Percentiles rank a stretch among this genome's conserved stretches.
Evolutionary conservation across 75 land plant genomes (phyloP).

Genomic region (Sequoia sempervirens): DNA sequence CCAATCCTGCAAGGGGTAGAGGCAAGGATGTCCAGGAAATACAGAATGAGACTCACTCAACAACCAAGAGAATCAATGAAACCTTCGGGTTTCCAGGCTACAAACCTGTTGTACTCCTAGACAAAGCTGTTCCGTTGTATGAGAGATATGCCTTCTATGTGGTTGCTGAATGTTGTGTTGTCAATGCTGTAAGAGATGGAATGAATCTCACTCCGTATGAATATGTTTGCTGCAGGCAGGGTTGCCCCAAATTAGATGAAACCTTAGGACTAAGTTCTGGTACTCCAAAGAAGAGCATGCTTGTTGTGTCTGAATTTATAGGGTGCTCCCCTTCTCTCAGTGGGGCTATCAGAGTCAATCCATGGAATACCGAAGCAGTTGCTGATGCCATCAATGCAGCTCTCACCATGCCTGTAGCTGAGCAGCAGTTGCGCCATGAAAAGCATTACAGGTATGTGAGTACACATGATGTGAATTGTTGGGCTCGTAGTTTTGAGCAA

Average conservation of each 20-base stretch:
- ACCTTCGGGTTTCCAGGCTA: constrained; percentile 57
- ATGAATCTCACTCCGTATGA: constrained; percentile 76
- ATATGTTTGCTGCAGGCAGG: constrained; percentile 72
- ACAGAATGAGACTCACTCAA: constrained; percentile 44
- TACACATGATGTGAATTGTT: constrained; percentile 66
- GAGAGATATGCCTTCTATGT: constrained; percentile 71
- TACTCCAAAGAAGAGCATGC: constrained; percentile 50
- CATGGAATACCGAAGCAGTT: constrained; percentile 70
- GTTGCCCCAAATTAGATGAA: constrained; percentile 30
- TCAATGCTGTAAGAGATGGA: constrained; percentile 59
- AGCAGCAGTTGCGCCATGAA: constrained; percentile 68
- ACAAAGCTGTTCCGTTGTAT: constrained; percentile 45
- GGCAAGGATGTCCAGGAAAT: constrained; percentile 70
- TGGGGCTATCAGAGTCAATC: constrained; percentile 74
- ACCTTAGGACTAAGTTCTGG: constrained; percentile 17
- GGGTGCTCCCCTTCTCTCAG: constrained; percentile 80
- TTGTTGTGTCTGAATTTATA: constrained; percentile 70
- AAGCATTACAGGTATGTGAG: constrained; percentile 75
- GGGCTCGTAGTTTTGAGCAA: constrained; percentile 64
- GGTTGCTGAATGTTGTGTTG: constrained; percentile 67
- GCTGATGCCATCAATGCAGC: constrained; percentile 61
- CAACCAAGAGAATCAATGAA: constrained; percentile 53
- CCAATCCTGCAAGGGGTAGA: constrained; percentile 77
- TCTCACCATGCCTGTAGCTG: constrained; percentile 40
- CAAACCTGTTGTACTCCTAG: constrained; percentile 65